Conservation (phyloP, 345 rosid species). For the Eucalyptus erythrocorys region DNA sequence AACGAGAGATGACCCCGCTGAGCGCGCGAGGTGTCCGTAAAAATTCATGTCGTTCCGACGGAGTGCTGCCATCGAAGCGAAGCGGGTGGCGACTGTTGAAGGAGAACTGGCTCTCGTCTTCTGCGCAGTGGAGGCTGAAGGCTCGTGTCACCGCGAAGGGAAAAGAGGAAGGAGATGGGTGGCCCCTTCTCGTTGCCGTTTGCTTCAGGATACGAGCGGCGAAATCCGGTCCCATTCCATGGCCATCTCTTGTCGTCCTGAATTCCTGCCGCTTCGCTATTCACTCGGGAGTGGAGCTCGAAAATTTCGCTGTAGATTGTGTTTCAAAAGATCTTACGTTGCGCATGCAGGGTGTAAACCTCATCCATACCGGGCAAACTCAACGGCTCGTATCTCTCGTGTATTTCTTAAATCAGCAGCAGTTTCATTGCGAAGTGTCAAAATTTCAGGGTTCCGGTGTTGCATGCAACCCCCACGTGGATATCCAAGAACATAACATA, state of each 20-base stretch:
- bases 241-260: not conserved
- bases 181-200: not conserved
- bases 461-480: not conserved
- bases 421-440: not conserved
- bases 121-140: not conserved
- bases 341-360: not conserved
- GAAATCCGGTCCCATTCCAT: not conserved
- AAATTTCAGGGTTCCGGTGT: not conserved
- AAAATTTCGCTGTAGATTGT: not conserved
- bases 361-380: not conserved
- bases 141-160: not conserved
- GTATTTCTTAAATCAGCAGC: not conserved
- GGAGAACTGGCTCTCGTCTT: not conserved
- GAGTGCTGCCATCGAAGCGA: not conserved
- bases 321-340: not conserved
- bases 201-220: not conserved
- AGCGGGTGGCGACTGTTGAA: not conserved
- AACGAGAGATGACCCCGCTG: constrained; percentile 9
- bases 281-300: not conserved
- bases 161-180: not conserved
- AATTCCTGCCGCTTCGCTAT: not conserved
- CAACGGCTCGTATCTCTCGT: not conserved
- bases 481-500: not conserved
- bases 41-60: not conserved
- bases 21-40: not conserved